Percentiles rank a stretch among this genome's conserved stretches.
Conservation (phyloP, 306 rosid species). For the Prunus armeniaca region DNA sequence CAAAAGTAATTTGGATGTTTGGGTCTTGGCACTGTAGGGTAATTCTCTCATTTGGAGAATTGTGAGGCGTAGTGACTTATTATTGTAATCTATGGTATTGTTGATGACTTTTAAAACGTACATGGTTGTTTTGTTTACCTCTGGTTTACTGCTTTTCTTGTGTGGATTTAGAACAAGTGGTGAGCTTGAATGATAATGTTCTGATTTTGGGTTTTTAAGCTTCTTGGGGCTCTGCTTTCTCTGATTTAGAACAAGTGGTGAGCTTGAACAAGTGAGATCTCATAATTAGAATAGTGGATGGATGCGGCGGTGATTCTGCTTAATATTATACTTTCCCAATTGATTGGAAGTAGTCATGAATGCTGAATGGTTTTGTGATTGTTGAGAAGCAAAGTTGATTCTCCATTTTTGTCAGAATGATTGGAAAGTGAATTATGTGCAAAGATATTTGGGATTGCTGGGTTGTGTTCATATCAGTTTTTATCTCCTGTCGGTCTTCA, state of each 20-base stretch:
- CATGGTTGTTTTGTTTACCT: conserved; percentile 34
- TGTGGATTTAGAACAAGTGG: conserved; percentile 1
- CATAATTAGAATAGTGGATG: background rate
- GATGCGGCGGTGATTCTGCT: background rate
- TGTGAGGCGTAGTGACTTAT: conserved; percentile 6
- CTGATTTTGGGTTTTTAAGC: background rate
- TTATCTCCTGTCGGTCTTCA: no score
- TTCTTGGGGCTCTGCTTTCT: background rate
- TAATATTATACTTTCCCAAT: background rate
- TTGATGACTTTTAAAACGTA: conserved; percentile 5
- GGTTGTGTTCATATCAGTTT: background rate
- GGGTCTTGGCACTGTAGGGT: conserved; percentile 8
- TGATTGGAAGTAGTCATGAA: background rate
- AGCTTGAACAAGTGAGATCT: no score
- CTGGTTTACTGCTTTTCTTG: conserved; percentile 14
- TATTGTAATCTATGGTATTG: background rate
- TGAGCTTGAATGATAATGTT: background rate
- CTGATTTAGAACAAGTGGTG: background rate
- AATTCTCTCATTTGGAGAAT: conserved; percentile 62
- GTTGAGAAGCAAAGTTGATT: background rate
- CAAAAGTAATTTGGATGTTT: conserved; percentile 12
- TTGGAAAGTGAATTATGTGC: background rate
- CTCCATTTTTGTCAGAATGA: background rate
- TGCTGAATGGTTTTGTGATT: background rate
- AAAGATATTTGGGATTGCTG: background rate